phyloP scores from a whole-genome alignment of 331 rosid genomes.

The Malus hybrid region DNA sequence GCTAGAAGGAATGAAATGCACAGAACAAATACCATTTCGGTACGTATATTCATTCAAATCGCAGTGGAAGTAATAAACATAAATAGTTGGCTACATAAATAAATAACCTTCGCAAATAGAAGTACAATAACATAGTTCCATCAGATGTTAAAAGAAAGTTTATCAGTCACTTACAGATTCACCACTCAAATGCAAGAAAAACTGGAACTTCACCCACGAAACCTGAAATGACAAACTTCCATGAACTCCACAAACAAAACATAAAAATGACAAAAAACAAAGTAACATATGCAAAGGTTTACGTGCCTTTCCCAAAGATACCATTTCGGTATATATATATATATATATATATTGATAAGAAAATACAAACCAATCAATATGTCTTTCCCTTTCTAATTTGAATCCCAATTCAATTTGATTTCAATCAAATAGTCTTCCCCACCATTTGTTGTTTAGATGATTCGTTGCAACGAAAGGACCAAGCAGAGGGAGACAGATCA shows the following conservation, averaged over 20 bases:
- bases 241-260: conserved; percentile 10
- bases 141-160: not conserved
- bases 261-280: not conserved
- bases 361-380: no score
- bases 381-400: no score
- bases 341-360: no score
- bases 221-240: conserved; percentile 35
- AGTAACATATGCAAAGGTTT: not conserved
- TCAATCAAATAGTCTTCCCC: not conserved
- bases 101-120: not conserved
- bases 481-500: not conserved
- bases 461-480: not conserved
- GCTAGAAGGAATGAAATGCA: not conserved
- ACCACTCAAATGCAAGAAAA: conserved; percentile 82
- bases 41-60: not conserved
- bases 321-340: no score
- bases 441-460: not conserved
- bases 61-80: not conserved
- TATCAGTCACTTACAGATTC: conserved; percentile 67
- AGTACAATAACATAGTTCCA: not conserved
- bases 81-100: not conserved
- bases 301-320: conserved; percentile 63
- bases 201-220: conserved; percentile 73
- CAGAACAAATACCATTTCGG: not conserved
- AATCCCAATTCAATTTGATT: no score